phyloP scores from a whole-genome alignment of 495 filamentous ascomycete genomes.

The Aspergillus homomorphus region DNA sequence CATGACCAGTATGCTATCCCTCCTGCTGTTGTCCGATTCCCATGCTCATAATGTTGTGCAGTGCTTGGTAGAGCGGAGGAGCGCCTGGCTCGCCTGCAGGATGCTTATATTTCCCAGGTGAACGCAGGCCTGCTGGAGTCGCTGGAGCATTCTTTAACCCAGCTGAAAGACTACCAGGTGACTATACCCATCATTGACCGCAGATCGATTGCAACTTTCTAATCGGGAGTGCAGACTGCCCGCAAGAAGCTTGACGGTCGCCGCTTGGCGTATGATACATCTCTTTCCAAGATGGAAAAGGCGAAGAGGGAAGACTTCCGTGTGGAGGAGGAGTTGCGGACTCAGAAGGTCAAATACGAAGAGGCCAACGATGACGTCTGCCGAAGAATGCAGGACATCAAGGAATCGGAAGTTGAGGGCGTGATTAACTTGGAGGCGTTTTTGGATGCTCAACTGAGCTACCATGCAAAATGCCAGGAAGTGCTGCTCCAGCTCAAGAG shows the following conservation, averaged over 20 bases:
- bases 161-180: conserved; percentile 98
- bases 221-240: conserved; percentile 53
- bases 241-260: conserved; percentile 94
- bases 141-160: conserved; percentile 80
- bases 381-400: conserved; percentile 94
- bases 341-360: conserved; percentile 93
- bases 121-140: conserved; percentile 90
- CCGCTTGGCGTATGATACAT: conserved; percentile 87
- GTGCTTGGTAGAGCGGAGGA: conserved; percentile 85
- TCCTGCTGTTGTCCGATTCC: background rate
- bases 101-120: conserved; percentile 76
- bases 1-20: conserved; percentile 62
- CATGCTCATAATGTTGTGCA: conserved; percentile 22
- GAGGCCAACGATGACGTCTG: conserved; percentile 92
- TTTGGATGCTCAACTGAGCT: conserved; percentile 85
- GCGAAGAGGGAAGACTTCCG: conserved; percentile 90
- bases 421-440: conserved; percentile 77
- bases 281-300: conserved; percentile 88
- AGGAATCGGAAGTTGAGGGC: conserved; percentile 83
- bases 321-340: conserved; percentile 87
- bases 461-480: conserved; percentile 86
- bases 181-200: conserved; percentile 10
- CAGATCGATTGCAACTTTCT: conserved; percentile 10
- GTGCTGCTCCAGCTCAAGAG: conserved; percentile 62
- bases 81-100: conserved; percentile 81